These are phyloP conservation scores for Cicer bijugum DNA, from an alignment of 306 rosid genomes.

Conservation along the genomic window DNA sequence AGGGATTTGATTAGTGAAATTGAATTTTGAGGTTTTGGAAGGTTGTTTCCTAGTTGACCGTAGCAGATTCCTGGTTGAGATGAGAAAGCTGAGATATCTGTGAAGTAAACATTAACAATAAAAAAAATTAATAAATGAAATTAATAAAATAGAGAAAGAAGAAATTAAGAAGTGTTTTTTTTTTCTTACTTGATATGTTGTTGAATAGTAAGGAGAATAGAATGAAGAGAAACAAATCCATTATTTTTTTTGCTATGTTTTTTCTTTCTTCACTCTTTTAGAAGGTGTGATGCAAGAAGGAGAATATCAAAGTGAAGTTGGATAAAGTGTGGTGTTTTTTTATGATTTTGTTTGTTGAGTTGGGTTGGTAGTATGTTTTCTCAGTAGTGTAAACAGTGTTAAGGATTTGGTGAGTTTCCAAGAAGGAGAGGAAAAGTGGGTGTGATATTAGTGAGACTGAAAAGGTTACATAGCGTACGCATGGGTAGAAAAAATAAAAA, in stretches of 20 bases:
- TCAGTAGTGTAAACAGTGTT: too few relatives aligned
- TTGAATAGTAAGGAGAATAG: neutral
- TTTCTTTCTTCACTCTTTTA: neutral
- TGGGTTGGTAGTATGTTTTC: neutral
- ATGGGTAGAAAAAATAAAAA: neutral
- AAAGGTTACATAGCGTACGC: constrained; percentile 24
- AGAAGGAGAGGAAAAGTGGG: constrained; percentile 14
- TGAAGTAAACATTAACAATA: neutral
- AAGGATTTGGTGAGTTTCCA: constrained; percentile 17
- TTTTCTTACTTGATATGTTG: constrained; percentile 11
- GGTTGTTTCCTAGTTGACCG: constrained; percentile 81
- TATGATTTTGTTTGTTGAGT: neutral
- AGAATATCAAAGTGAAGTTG: neutral
- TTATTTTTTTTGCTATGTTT: neutral
- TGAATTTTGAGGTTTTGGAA: constrained; percentile 63
- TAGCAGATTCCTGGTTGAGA: constrained; percentile 68
- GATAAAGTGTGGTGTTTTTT: neutral
- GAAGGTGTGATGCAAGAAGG: neutral
- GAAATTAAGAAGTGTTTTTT: neutral
- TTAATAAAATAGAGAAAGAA: neutral
- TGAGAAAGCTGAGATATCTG: constrained; percentile 57
- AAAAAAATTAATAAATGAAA: neutral
- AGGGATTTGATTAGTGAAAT: constrained; percentile 57
- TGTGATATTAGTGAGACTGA: neutral
- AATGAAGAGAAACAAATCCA: constrained; percentile 2